Percentiles rank a stretch among this genome's conserved stretches.
Conservation (phyloP, 176 grass and related monocot genomes). For the Calamus simplicifolius region DNA sequence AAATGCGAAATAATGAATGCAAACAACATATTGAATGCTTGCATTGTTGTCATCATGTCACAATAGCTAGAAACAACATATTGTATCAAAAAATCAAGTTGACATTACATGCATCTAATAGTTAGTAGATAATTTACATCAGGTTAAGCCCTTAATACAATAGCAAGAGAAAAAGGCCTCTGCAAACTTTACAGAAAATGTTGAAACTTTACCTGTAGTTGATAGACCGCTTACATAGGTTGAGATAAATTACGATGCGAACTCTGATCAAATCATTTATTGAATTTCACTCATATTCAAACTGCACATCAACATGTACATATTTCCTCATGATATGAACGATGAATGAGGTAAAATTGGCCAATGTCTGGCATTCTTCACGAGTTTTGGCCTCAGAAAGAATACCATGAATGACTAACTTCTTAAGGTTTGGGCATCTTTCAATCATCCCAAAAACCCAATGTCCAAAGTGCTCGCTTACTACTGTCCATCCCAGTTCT, state of each 20-base stretch:
- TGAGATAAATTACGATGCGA: not conserved
- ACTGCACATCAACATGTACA: constrained; percentile 76
- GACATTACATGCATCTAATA: too few relatives aligned
- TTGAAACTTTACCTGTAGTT: too few relatives aligned
- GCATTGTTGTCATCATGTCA: too few relatives aligned
- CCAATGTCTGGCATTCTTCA: constrained; percentile 71
- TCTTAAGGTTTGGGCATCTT: constrained; percentile 94
- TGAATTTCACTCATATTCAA: constrained; percentile 74
- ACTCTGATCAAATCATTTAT: not conserved
- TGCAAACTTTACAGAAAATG: too few relatives aligned
- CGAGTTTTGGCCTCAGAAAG: constrained; percentile 85
- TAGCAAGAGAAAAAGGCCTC: too few relatives aligned
- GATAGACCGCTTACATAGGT: too few relatives aligned
- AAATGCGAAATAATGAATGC: too few relatives aligned
- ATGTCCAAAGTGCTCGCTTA: constrained; percentile 88
- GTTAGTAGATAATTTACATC: too few relatives aligned
- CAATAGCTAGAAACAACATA: too few relatives aligned
- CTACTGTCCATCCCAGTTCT: constrained; percentile 94
- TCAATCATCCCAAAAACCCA: constrained; percentile 98
- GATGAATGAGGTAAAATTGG: constrained; percentile 81
- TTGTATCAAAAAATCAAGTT: too few relatives aligned
- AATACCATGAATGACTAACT: constrained; percentile 89
- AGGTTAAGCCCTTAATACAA: too few relatives aligned
- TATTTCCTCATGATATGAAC: constrained; percentile 77
- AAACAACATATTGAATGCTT: too few relatives aligned